Percentiles rank a stretch among this genome's conserved stretches.
phyloP scores from a whole-genome alignment of 163 green algal species.

The Trebouxiophyceae sp. region DNA sequence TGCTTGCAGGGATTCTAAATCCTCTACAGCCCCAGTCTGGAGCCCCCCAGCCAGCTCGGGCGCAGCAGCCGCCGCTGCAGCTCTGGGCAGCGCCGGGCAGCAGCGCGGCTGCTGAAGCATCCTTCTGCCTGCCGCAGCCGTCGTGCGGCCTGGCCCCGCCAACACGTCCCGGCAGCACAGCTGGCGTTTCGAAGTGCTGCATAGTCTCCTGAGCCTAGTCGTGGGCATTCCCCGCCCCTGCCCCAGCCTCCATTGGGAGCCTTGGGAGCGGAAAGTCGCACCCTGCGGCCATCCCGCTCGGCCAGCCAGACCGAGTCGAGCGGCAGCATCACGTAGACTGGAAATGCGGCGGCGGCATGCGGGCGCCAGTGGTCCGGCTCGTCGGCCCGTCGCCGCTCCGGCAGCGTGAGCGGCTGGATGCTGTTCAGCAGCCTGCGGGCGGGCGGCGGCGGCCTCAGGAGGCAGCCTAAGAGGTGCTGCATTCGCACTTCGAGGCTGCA shows the following conservation, averaged over 20 bases:
- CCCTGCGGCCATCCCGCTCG: conserved; percentile 40
- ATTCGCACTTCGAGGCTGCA: not conserved
- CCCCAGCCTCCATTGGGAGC: too few species aligned
- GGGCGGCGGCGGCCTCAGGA: not conserved
- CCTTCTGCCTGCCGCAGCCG: too few species aligned
- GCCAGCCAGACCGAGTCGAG: conserved; percentile 89
- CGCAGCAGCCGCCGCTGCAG: too few species aligned
- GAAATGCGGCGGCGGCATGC: conserved; percentile 28
- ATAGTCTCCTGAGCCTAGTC: not conserved
- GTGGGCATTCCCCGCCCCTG: not conserved
- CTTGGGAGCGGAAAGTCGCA: not conserved
- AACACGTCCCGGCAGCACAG: too few species aligned
- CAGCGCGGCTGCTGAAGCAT: too few species aligned
- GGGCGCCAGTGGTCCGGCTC: not conserved
- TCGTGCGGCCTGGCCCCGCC: too few species aligned
- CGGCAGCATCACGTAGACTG: conserved; percentile 97
- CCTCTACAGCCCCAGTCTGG: too few species aligned
- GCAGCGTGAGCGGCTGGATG: not conserved
- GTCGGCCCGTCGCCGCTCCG: not conserved
- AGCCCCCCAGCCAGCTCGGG: too few species aligned
- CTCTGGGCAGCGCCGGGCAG: too few species aligned
- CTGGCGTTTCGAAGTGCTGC: too few species aligned
- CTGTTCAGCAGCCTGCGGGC: conserved; percentile 10
- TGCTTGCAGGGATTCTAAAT: not conserved
- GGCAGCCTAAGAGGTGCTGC: not conserved